Base-by-base conservation (phyloP, 2,329 filamentous ascomycete genomes). In the Diaporthe vaccinii region DNA sequence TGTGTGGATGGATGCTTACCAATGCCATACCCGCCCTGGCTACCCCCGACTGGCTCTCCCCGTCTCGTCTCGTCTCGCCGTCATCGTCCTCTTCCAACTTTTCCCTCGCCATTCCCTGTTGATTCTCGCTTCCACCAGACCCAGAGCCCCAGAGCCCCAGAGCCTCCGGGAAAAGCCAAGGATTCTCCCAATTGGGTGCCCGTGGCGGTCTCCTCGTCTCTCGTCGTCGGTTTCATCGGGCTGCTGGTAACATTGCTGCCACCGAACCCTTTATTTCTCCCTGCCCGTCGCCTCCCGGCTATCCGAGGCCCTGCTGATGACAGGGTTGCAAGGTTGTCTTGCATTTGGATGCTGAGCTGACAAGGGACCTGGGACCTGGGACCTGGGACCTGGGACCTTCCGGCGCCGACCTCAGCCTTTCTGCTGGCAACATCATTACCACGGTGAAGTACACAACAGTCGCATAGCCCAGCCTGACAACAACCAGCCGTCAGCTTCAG, bases 71-170 rank as follows among this genome's bases (percentile, higher is more conserved):
- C 39, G 36, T 61, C 58, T 61, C 65, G 65, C 65, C 65, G 34
- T 69, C 34, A 55, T 69, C n/a, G 65, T 55, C 36, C 25, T 51
- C 58, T 73, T 73, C 71, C 71, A 65, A 57, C 58, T 73, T 55
- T 73, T 72, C 36, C 53, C 53, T 57, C 5, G 49, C 20, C 28
- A n/a, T 41, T 62, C 53, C 53, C 49, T 62, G 62, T 25, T 53
- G 62, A 25, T 36, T 36, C 62, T 51, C 44, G 62, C 28, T 68
- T 53, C 28, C 31, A 53, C 53, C 65, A 68, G 65, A 68, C 65
- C 65, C 65, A 36, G 62, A 36, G 62, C 58, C 62, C 62, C 44
- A n/a, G 59, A 31, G 59, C 15, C 57, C 57, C 31, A 46, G 34
- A 68, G 62, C 65, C 65, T 51, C 65, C 34, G 49, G 65, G 65